Percentiles rank a stretch among this genome's conserved stretches.
Evolutionary conservation across 2,329 filamentous ascomycete species (phyloP).

Genomic region (Fusarium begoniae): DNA sequence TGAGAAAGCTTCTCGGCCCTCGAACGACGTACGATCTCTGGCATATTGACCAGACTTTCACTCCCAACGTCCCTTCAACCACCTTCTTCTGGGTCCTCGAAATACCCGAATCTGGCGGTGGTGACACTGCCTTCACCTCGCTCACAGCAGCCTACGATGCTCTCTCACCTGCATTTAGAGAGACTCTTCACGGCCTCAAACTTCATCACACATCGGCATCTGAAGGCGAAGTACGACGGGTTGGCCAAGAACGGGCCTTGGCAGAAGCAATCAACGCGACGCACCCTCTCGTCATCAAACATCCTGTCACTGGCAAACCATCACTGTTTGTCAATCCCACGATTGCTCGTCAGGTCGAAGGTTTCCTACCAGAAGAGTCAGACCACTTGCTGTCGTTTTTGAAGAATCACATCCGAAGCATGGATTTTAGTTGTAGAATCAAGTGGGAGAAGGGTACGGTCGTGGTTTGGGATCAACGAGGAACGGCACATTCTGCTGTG

Average conservation of each 20-base stretch:
- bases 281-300: slow-evolving; percentile 43
- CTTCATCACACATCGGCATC: slow-evolving; percentile 42
- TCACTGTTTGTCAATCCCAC: slow-evolving; percentile 44
- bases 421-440: slow-evolving; percentile 45
- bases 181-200: neutral
- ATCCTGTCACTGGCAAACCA: slow-evolving; percentile 43
- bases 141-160: slow-evolving; percentile 44
- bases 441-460: slow-evolving; percentile 45
- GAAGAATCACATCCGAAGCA: slow-evolving; percentile 43
- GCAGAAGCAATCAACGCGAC: slow-evolving; percentile 43
- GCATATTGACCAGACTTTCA: slow-evolving; percentile 49
- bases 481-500: slow-evolving; percentile 40
- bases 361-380: slow-evolving; percentile 45
- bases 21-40: slow-evolving; percentile 44
- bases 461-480: slow-evolving; percentile 45
- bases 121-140: slow-evolving; percentile 45
- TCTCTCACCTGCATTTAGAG: slow-evolving; percentile 41
- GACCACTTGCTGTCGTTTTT: slow-evolving; percentile 41
- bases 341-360: slow-evolving; percentile 42
- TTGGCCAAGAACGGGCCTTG: slow-evolving; percentile 41
- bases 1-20: slow-evolving; percentile 42
- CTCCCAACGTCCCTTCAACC: slow-evolving; percentile 44
- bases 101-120: slow-evolving; percentile 37
- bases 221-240: slow-evolving; percentile 42
- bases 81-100: slow-evolving; percentile 49